Evolutionary conservation across 768 basidiomycete species (phyloP).

Genomic region (Trametes elegans): DNA sequence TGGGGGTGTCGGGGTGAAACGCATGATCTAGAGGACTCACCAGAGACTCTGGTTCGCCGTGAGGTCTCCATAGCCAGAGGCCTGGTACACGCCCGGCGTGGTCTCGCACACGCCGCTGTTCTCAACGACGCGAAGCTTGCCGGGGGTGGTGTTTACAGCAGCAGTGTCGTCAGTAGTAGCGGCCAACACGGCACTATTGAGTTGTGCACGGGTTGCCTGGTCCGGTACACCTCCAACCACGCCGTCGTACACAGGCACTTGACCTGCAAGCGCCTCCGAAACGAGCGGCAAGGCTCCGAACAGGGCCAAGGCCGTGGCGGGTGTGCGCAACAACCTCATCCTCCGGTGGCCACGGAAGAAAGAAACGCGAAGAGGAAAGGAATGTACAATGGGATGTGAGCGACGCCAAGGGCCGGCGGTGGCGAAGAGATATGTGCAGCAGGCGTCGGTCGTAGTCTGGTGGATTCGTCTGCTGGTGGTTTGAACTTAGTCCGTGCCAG

Average conservation of each 20-base stretch:
- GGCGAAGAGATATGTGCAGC: too few relatives aligned
- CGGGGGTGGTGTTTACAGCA: constrained; percentile 33
- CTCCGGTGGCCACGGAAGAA: not conserved
- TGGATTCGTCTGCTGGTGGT: constrained; percentile 1
- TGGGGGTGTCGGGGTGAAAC: not conserved
- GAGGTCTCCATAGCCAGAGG: constrained; percentile 64
- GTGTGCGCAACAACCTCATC: too few relatives aligned
- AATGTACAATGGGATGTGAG: not conserved
- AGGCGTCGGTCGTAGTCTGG: too few relatives aligned
- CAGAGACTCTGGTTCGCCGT: constrained; percentile 54
- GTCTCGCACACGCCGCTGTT: constrained; percentile 68
- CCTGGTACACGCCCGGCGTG: constrained; percentile 58
- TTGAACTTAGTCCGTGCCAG: not conserved
- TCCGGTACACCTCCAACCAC: constrained; percentile 46
- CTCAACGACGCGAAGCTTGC: constrained; percentile 52
- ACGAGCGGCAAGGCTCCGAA: constrained; percentile 16
- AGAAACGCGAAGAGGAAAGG: not conserved
- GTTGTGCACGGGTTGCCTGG: not conserved
- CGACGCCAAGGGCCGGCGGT: too few relatives aligned
- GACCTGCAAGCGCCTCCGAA: constrained; percentile 31
- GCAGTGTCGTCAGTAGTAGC: constrained; percentile 3
- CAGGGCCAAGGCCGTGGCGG: constrained; percentile 1
- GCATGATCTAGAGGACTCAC: constrained; percentile 30
- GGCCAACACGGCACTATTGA: constrained; percentile 8
- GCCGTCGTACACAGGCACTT: constrained; percentile 49